Base-by-base conservation (phyloP, 169 alveolate genomes). In the Fabrea salina region DNA sequence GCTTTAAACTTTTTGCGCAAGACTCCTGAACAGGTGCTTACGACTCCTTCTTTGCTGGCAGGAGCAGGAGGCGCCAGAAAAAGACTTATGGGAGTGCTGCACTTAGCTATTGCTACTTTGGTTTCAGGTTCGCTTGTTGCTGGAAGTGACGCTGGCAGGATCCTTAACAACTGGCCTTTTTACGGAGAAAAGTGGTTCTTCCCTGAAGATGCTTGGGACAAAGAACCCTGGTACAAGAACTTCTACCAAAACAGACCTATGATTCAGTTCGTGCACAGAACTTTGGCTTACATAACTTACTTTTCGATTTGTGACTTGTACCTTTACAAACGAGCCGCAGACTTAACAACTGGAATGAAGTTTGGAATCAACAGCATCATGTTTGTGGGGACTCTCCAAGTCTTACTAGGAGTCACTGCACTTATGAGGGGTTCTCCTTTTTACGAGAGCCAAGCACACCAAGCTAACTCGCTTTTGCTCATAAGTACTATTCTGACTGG, bases 81-180 rank as follows among this genome's bases (percentile, higher is more conserved):
- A 41, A 11, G 25, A 35, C 49, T 49, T 30, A 80, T 79, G 35
- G 78, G 83, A 16, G 49, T 80, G 22, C 35, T 80, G 13, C 84
- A 67, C 67, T 64, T 79, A 37, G 47, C 82, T 43, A 83, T 88
- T 3, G 27, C 82, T 2, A 85, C 88, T 22, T 57, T 82, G 25
- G 33, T 88, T 5, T 50, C 89, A 22, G 96, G 96, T n/a, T 86
- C 83, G 47, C 64, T 85, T 30, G 91, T 89, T 35, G 93, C 96
- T 16, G 94, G 96, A 33, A 88, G 71, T 11, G 84, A 85, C 56
- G 96, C 91, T 27, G 92, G 96, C 57, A 82, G 75, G 11, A 86
- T 91, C 19, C 82, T 80, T 32, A 91, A 88, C 54, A 88, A 89
- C 25, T 91, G 79, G 79, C 96, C 96, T 0, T 57, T 47, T 22